A percentile compares a stretch with the other conserved stretches of the same genome.
phyloP scores from a whole-genome alignment of 192 early-diverging fungal genomes.

The Ramicandelaber brevisporus region DNA sequence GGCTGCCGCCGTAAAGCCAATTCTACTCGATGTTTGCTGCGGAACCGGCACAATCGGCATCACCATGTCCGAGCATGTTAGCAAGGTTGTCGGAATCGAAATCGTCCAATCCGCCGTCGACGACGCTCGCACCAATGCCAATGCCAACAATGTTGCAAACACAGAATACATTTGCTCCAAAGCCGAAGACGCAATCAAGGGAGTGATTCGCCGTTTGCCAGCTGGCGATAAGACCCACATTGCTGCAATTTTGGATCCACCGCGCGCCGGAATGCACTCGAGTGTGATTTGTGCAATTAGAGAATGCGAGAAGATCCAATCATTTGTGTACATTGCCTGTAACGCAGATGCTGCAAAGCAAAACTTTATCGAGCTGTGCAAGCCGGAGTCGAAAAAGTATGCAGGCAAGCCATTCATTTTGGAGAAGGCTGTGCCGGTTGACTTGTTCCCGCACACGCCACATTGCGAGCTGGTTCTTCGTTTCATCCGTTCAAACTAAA shows the following conservation, averaged over 20 bases:
- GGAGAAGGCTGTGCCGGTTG: conserved; percentile 25
- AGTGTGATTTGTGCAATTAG: conserved; percentile 35
- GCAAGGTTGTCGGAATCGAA: conserved; percentile 42
- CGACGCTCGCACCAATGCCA: conserved; percentile 44
- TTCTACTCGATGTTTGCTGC: conserved; percentile 53
- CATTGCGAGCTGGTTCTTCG: conserved; percentile 41
- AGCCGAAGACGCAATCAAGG: conserved; percentile 28
- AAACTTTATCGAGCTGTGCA: conserved; percentile 45
- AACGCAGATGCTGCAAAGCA: conserved; percentile 22
- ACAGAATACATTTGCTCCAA: conserved; percentile 25
- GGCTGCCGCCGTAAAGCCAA: conserved; percentile 11
- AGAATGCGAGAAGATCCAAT: conserved; percentile 18
- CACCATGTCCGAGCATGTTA: conserved; percentile 24
- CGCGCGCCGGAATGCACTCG: conserved; percentile 27
- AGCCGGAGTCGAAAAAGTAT: conserved; percentile 33
- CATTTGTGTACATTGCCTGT: conserved; percentile 43
- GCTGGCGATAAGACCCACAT: conserved; percentile 19
- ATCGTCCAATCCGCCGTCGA: conserved; percentile 34
- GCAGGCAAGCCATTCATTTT: conserved; percentile 31
- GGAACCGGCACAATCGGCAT: conserved; percentile 70
- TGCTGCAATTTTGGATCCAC: conserved; percentile 53
- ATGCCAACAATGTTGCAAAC: conserved; percentile 15
- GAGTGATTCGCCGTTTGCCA: conserved; percentile 5
- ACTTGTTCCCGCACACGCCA: conserved; percentile 51
- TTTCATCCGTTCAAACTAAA: conserved; percentile 20